phyloP scores from a whole-genome alignment of 139 green algal species.

The Chlorella sp. region DNA sequence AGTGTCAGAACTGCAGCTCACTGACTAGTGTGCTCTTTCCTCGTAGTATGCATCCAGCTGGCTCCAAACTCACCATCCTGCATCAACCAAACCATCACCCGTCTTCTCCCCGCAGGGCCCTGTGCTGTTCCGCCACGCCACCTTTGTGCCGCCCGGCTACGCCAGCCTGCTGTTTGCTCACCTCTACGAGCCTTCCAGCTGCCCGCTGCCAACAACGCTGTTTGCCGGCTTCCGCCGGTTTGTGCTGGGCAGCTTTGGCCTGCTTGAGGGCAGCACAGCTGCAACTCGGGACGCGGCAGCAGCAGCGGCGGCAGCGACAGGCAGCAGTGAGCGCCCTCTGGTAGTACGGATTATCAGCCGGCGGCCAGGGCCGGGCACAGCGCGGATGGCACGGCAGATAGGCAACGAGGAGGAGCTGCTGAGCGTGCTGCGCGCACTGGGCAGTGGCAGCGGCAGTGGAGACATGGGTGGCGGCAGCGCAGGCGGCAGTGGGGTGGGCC shows the following conservation, averaged over 20 bases:
- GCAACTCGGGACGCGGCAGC: background rate
- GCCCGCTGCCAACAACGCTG: conserved; percentile 36
- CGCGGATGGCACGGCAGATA: conserved; percentile 21
- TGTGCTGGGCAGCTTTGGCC: conserved; percentile 31
- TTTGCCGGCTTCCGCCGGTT: conserved; percentile 51
- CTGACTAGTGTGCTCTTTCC: too few species aligned
- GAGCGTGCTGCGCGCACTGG: background rate
- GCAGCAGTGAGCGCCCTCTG: background rate
- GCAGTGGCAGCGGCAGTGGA: background rate
- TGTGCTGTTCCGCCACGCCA: conserved; percentile 7
- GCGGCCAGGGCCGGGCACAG: background rate
- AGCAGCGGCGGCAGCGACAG: background rate
- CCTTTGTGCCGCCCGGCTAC: conserved; percentile 54
- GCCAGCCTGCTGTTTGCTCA: conserved; percentile 55
- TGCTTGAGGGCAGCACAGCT: background rate
- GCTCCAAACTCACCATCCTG: too few species aligned
- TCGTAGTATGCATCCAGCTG: too few species aligned
- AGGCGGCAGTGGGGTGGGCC: background rate
- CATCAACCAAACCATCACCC: too few species aligned
- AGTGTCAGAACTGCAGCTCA: too few species aligned
- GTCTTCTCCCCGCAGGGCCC: too few species aligned
- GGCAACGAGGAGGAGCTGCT: conserved; percentile 35
- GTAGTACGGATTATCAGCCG: conserved; percentile 20
- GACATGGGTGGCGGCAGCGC: background rate
- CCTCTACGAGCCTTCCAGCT: conserved; percentile 47